Percentiles rank a stretch among this genome's conserved stretches.
phyloP scores from a whole-genome alignment of 2,329 filamentous ascomycete species.

The Paradendryphiella salina region DNA sequence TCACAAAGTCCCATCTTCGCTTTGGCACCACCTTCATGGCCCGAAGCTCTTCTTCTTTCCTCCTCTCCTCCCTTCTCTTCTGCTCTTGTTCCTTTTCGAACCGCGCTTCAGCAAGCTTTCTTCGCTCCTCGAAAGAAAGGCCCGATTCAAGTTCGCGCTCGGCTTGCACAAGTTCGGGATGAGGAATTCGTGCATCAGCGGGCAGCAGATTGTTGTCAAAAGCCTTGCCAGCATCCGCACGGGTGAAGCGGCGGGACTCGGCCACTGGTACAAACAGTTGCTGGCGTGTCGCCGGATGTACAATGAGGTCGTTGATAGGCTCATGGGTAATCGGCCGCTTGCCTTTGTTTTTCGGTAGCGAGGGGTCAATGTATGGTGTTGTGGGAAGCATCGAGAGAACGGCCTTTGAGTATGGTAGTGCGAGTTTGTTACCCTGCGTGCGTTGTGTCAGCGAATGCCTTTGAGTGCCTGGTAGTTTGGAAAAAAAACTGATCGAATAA shows the following conservation, averaged over 20 bases:
- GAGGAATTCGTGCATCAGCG: conserved; percentile 65
- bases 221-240: conserved; percentile 65
- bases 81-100: conserved; percentile 40
- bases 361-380: conserved; percentile 54
- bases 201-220: conserved; percentile 63
- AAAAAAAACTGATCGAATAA: not conserved
- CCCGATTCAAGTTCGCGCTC: conserved; percentile 46
- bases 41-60: conserved; percentile 51
- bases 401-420: conserved; percentile 74
- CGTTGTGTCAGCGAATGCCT: conserved; percentile 21
- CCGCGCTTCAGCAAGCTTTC: conserved; percentile 37
- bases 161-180: conserved; percentile 60
- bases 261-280: conserved; percentile 66
- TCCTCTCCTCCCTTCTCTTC: conserved; percentile 47
- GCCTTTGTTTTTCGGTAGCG: conserved; percentile 29
- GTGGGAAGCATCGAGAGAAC: conserved; percentile 77
- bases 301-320: conserved; percentile 65
- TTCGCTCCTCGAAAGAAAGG: conserved; percentile 41
- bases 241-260: conserved; percentile 67
- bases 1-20: conserved; percentile 63
- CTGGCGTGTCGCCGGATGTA: conserved; percentile 59
- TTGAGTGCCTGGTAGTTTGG: not conserved
- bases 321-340: conserved; percentile 57
- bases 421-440: conserved; percentile 72
- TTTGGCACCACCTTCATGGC: conserved; percentile 51